phyloP scores from a whole-genome alignment of 306 rosid genomes.

The Ceratonia siliqua region DNA sequence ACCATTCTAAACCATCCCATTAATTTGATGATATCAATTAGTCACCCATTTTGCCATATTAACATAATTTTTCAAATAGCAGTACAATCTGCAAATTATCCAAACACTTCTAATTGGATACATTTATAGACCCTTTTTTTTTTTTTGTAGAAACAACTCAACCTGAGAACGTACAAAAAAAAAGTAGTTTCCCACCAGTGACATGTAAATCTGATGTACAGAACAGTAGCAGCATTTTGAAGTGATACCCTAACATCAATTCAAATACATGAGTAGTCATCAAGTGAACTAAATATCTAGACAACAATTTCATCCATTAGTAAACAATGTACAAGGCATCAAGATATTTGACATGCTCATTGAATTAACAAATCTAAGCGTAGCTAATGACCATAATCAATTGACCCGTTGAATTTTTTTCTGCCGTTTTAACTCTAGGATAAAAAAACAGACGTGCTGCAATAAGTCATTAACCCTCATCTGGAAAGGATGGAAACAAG shows the following conservation, averaged over 20 bases:
- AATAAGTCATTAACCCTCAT: constrained; percentile 33
- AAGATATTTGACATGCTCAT: constrained; percentile 37
- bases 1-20: too few species aligned
- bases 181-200: constrained; percentile 10
- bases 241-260: constrained; percentile 38
- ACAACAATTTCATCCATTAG: constrained; percentile 54
- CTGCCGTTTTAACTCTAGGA: constrained; percentile 33
- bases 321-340: constrained; percentile 68
- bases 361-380: constrained; percentile 41
- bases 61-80: too few species aligned
- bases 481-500: constrained; percentile 31
- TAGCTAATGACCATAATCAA: constrained; percentile 36
- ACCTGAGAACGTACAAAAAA: neutral
- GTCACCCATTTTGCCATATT: too few species aligned
- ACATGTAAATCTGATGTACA: constrained; percentile 45
- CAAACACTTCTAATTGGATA: too few species aligned
- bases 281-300: constrained; percentile 46
- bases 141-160: neutral
- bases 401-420: constrained; percentile 23
- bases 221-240: constrained; percentile 41
- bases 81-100: too few species aligned
- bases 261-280: constrained; percentile 46
- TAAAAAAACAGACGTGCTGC: constrained; percentile 31
- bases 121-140: too few species aligned
- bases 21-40: too few species aligned